These are phyloP conservation scores for Ilex aquifolium DNA, from an alignment of 257 asterid species.

Conservation along the genomic window DNA sequence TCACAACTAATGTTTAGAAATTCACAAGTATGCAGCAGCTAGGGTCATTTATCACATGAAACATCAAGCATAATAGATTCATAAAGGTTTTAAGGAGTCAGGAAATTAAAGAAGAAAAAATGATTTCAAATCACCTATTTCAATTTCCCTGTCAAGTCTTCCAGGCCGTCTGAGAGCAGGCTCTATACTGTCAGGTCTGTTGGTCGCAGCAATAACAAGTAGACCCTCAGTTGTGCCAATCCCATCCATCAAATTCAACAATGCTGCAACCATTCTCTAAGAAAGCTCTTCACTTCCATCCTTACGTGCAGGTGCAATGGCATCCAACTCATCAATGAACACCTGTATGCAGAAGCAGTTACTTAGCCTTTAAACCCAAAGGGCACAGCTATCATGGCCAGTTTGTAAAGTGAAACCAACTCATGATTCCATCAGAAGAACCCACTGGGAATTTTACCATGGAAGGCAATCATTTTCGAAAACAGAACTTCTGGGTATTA, in stretches of 20 bases:
- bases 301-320: slow-evolving; percentile 86
- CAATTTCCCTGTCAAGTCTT: slow-evolving; percentile 91
- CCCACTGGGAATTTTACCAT: too few species aligned
- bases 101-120: neutral
- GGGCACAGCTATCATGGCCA: too few species aligned
- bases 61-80: too few species aligned
- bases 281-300: slow-evolving; percentile 89
- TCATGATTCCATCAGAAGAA: too few species aligned
- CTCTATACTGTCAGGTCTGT: slow-evolving; percentile 82
- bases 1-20: too few species aligned
- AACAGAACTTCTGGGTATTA: too few species aligned
- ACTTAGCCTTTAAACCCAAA: neutral
- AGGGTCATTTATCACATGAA: too few species aligned
- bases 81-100: neutral
- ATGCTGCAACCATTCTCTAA: slow-evolving; percentile 88
- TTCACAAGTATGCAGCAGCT: too few species aligned
- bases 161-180: slow-evolving; percentile 98
- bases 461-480: too few species aligned
- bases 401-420: too few species aligned
- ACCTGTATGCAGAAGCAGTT: slow-evolving; percentile 36
- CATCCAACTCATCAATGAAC: slow-evolving; percentile 94
- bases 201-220: slow-evolving; percentile 83
- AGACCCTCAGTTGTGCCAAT: slow-evolving; percentile 68
- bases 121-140: slow-evolving; percentile 54
- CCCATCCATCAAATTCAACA: slow-evolving; percentile 93